These are phyloP conservation scores for Talaromyces verruculosus DNA, from an alignment of 2,329 filamentous ascomycete genomes.

Conservation along the genomic window DNA sequence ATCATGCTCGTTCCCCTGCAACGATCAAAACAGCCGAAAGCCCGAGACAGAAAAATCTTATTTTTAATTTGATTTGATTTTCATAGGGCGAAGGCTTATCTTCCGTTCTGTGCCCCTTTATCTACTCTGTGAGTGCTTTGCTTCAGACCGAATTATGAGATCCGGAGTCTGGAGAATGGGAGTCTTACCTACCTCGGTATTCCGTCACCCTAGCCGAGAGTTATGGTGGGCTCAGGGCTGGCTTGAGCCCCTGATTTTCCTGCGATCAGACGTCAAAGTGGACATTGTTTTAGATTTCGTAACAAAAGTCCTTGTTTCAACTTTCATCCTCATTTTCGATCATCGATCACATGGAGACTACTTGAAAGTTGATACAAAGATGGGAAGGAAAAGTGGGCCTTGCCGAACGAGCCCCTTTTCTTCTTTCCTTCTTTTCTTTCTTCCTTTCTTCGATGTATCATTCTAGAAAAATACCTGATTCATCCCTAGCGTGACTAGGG, in stretches of 20 bases:
- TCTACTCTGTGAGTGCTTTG: background rate
- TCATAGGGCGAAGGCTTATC: background rate
- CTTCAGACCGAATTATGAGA: background rate
- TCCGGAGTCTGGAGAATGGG: background rate
- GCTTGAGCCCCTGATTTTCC: conserved; percentile 1
- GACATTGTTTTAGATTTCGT: conserved; percentile 1
- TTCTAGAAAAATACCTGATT: conserved; percentile 19
- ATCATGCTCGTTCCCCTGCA: background rate
- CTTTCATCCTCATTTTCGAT: background rate
- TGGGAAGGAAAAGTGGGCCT: background rate
- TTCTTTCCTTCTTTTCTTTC: background rate
- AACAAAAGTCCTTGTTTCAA: background rate
- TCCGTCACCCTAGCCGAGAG: background rate
- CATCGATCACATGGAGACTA: background rate
- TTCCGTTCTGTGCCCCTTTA: background rate
- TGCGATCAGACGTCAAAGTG: background rate
- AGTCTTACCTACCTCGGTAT: background rate
- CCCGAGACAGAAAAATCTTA: background rate
- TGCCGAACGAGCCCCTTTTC: conserved; percentile 1
- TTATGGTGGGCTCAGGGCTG: background rate
- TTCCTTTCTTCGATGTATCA: background rate
- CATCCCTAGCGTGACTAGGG: background rate
- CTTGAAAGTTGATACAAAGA: too few relatives aligned
- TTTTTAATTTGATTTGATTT: background rate
- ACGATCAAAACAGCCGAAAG: background rate